Evolutionary conservation across 169 alveolate species (phyloP), one percentile per base, ranked within the genome.

Genomic region (Eimeria acervulina): DNA sequence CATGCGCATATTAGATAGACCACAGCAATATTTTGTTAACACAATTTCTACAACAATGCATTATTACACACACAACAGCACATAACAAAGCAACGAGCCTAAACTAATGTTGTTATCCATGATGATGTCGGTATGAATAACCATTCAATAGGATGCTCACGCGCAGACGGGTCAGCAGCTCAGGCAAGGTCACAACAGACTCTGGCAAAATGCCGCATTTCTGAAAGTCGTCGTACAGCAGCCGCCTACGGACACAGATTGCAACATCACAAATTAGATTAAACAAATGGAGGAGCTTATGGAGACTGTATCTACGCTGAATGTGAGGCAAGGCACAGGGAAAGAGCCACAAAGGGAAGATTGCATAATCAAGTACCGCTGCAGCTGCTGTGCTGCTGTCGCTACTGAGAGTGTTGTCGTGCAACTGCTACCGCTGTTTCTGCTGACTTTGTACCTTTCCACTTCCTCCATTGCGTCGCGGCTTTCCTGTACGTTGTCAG

Each of bases 201-300:
- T 92, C 95, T 8, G 95, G 95, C 52, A 59, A 47, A 61, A 92
- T 92, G 21, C 95, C 95, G 23, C 85, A 84, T 51, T 55, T 51
- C 55, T 84, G 91, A 31, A 92, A 92, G 83, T 92, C 95, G 44
- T 92, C 91, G 59, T 92, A 92, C 55, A 92, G 84, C 42, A 51
- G 68, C 68, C 91, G 90, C 55, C 95, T 92, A 81, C 17, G 8
- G 90, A 74, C 21, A n/a, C n/a, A n/a, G n/a, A 72, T 23, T 21
- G 74, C 47, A 87, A 36, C 87, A 40, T 36, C 38, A 76, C 31
- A 17, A 33, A 12, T 38, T 76, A n/a, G 44, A 76, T 23, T 38
- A 76, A 38, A 76, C n/a, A 19, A 76, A 38, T 76, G 38, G 59
- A 72, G 28, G 7, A 5, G 28, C 15, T 28, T 66, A 4, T 66